Evolutionary conservation across 139 green algal species (phyloP).

Genomic region (Pleodorina starrii): DNA sequence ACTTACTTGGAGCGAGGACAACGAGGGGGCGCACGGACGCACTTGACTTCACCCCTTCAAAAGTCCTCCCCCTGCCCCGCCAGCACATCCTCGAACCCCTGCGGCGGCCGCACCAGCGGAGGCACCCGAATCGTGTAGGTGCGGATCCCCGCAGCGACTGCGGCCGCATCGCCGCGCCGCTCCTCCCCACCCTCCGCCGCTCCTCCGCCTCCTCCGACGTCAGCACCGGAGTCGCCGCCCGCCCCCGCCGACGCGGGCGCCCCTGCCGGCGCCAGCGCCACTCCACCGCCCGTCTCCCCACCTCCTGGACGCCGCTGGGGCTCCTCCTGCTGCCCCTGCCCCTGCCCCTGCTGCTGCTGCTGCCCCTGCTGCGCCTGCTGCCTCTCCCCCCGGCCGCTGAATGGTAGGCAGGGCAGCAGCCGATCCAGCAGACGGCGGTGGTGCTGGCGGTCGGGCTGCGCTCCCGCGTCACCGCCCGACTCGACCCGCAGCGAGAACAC

Average conservation of each 20-base stretch:
- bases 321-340: background rate
- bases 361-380: too few species aligned
- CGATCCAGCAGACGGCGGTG: background rate
- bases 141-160: background rate
- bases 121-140: background rate
- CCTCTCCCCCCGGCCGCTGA: too few species aligned
- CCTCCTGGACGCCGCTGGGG: background rate
- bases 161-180: background rate
- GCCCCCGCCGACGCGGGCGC: background rate
- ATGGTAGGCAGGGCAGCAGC: too few species aligned
- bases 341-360: too few species aligned
- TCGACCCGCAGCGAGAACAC: slow-evolving; percentile 26
- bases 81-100: background rate
- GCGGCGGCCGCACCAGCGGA: slow-evolving; percentile 3
- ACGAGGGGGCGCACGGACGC: too few species aligned
- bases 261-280: background rate
- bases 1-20: too few species aligned
- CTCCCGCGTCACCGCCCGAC: background rate
- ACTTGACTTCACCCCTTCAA: too few species aligned
- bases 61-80: slow-evolving; percentile 15
- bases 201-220: too few species aligned
- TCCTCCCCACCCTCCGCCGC: too few species aligned
- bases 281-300: background rate
- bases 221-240: background rate
- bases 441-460: background rate